Percentiles rank a stretch among this genome's conserved stretches.
Conservation (phyloP, 2,329 filamentous ascomycete genomes). For the Trichoderma oligosporum region DNA sequence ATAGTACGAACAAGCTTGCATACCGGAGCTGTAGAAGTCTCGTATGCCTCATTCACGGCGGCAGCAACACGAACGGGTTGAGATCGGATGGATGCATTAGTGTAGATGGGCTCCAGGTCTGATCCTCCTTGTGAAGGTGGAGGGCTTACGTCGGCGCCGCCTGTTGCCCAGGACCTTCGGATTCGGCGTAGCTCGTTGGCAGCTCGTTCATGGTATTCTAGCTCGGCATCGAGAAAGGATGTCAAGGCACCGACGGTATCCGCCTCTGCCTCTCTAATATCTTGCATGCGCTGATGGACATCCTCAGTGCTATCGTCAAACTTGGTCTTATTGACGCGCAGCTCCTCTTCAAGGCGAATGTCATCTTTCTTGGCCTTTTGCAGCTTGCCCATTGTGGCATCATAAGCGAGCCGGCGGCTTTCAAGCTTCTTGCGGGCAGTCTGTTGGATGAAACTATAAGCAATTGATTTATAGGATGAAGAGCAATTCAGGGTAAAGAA, state of each 20-base stretch:
- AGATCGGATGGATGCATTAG: constrained; percentile 40
- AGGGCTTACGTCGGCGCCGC: constrained; percentile 22
- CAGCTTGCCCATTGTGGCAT: constrained; percentile 84
- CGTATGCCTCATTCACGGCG: background rate
- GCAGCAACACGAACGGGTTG: constrained; percentile 5
- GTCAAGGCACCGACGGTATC: constrained; percentile 79
- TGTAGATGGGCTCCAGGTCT: constrained; percentile 24
- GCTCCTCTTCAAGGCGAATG: constrained; percentile 87
- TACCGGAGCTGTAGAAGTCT: constrained; percentile 35
- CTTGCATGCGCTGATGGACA: constrained; percentile 86
- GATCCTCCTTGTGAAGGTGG: constrained; percentile 35
- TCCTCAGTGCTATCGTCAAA: constrained; percentile 95
- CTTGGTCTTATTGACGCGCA: constrained; percentile 86
- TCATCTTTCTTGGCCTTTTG: constrained; percentile 93
- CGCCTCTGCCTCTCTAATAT: constrained; percentile 86
- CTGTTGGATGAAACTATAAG: constrained; percentile 30
- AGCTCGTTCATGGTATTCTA: constrained; percentile 88
- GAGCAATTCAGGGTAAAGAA: no score
- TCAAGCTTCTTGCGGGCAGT: constrained; percentile 91
- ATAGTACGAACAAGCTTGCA: constrained; percentile 30
- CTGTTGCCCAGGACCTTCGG: constrained; percentile 43
- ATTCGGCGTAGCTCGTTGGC: constrained; percentile 70
- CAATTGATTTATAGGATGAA: background rate
- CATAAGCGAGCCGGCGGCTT: constrained; percentile 80
- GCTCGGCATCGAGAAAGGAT: constrained; percentile 79